A percentile compares a stretch with the other conserved stretches of the same genome.
These are phyloP conservation scores for Kazachstania martiniae DNA, from an alignment of 805 yeast species.

Conservation along the genomic window DNA sequence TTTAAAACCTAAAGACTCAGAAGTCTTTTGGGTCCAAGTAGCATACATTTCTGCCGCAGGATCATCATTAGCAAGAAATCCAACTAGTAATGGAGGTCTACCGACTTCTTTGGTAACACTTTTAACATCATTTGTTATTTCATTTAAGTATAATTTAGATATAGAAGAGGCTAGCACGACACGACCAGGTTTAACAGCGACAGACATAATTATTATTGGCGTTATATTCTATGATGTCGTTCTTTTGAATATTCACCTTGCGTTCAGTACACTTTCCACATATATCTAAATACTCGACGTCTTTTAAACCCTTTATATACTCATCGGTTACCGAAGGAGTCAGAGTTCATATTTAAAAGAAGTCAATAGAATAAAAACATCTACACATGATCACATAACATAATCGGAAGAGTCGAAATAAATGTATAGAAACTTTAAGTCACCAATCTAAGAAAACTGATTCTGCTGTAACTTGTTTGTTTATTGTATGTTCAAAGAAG, in stretches of 20 bases:
- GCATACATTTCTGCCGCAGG: conserved; percentile 96
- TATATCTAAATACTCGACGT: no score
- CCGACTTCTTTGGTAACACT: conserved; percentile 29
- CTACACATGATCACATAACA: no score
- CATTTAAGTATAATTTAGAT: conserved; percentile 71
- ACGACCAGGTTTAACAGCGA: conserved; percentile 4
- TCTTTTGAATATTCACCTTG: background rate
- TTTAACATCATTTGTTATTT: conserved; percentile 49
- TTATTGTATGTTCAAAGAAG: no score
- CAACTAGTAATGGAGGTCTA: conserved; percentile 69
- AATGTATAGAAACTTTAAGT: no score
- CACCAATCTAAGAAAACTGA: no score
- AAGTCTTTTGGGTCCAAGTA: conserved; percentile 88
- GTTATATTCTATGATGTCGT: background rate
- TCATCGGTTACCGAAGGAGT: no score
- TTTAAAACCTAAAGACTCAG: conserved; percentile 73
- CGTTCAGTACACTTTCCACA: no score
- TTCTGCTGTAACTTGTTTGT: no score
- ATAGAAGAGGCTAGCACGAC: conserved; percentile 70
- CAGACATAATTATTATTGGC: background rate
- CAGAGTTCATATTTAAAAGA: no score
- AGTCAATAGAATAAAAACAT: no score
- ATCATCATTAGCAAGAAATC: conserved; percentile 82
- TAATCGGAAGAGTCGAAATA: no score
- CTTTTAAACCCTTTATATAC: no score